A percentile compares a stretch with the other conserved stretches of the same genome.
Evolutionary conservation across 2,329 filamentous ascomycete genomes (phyloP).

Genomic region (Pseudomassariella vexata): DNA sequence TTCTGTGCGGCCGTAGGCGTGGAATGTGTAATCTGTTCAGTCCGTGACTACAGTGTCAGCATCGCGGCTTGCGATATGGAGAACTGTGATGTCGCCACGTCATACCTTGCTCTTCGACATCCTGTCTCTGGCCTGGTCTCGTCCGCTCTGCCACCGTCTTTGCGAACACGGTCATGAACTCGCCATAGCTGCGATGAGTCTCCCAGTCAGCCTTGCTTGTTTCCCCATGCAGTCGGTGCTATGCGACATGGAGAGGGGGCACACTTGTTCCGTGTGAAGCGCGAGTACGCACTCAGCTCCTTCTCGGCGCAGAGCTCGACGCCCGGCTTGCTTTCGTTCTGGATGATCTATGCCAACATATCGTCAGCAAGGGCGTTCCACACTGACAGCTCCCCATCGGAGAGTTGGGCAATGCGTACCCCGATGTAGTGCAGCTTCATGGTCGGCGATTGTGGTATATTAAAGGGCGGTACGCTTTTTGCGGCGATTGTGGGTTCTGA

Average conservation of each 20-base stretch:
- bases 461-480: conserved; percentile 8
- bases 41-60: not conserved
- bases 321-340: conserved; percentile 71
- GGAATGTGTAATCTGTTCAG: conserved; percentile 61
- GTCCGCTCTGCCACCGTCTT: conserved; percentile 86
- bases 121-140: conserved; percentile 72
- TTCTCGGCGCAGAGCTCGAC: conserved; percentile 72
- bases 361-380: conserved; percentile 8
- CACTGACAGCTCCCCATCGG: conserved; percentile 1
- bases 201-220: conserved; percentile 10
- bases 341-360: conserved; percentile 58
- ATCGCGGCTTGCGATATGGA: conserved; percentile 6
- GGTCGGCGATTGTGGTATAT: conserved; percentile 36
- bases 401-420: conserved; percentile 44
- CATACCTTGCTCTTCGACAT: conserved; percentile 74
- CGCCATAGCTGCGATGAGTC: conserved; percentile 34
- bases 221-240: conserved; percentile 1
- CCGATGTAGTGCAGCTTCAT: conserved; percentile 90
- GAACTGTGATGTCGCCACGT: conserved; percentile 3
- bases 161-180: conserved; percentile 78
- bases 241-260: conserved; percentile 14
- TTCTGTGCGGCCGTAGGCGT: conserved; percentile 70
- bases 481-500: conserved; percentile 9
- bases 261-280: conserved; percentile 71
- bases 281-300: conserved; percentile 71